Evolutionary conservation across 805 yeast genomes (phyloP).

Genomic region (Dipodascopsis uninucleata): DNA sequence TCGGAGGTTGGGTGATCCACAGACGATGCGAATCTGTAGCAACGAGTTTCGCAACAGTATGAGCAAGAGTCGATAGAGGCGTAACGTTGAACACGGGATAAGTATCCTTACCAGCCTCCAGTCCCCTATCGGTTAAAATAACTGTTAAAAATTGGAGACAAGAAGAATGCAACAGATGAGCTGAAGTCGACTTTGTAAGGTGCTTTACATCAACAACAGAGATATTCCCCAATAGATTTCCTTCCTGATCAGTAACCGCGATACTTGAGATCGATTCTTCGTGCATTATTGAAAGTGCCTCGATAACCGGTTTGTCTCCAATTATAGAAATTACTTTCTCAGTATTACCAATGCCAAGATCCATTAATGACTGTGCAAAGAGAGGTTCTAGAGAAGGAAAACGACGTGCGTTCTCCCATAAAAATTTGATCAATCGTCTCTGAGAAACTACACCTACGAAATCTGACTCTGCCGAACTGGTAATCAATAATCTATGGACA

Average conservation of each 20-base stretch:
- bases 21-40: constrained; percentile 82
- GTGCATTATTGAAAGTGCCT: constrained; percentile 81
- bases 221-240: constrained; percentile 80
- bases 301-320: constrained; percentile 84
- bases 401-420: constrained; percentile 90
- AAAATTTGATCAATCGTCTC: constrained; percentile 74
- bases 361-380: constrained; percentile 59
- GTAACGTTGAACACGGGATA: constrained; percentile 95
- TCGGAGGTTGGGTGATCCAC: constrained; percentile 40
- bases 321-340: constrained; percentile 74
- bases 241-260: constrained; percentile 82
- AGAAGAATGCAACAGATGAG: constrained; percentile 72
- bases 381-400: constrained; percentile 78
- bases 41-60: constrained; percentile 89
- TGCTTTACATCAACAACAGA: constrained; percentile 91
- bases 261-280: constrained; percentile 78
- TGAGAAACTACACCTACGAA: constrained; percentile 87
- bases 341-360: constrained; percentile 67
- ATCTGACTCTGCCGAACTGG: constrained; percentile 42
- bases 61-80: constrained; percentile 69
- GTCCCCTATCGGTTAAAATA: constrained; percentile 80
- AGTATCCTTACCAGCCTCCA: constrained; percentile 91
- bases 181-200: constrained; percentile 72
- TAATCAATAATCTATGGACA: constrained; percentile 87
- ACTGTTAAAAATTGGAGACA: constrained; percentile 86